These are phyloP conservation scores for Cyathus striatus DNA, from an alignment of 768 basidiomycete genomes.

Conservation along the genomic window DNA sequence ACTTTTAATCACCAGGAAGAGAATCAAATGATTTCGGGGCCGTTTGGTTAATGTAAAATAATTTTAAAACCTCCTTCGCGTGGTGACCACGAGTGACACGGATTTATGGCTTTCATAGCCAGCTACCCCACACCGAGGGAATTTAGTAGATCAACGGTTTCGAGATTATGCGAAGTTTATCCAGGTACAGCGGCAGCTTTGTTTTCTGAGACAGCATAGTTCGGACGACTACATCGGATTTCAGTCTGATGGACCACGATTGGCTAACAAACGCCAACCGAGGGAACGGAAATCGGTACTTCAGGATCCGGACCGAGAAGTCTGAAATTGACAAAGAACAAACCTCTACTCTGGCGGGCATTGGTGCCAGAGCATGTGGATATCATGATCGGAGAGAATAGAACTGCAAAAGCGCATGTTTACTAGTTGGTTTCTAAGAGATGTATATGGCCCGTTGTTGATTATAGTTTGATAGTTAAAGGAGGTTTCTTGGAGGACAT, in stretches of 20 bases:
- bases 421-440: neutral
- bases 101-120: neutral
- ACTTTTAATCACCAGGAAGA: neutral
- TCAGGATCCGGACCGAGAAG: neutral
- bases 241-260: constrained; percentile 11
- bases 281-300: neutral
- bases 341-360: no score
- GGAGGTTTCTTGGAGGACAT: neutral
- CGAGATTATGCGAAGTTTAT: constrained; percentile 10
- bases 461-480: no score
- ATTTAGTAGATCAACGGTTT: neutral
- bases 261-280: neutral
- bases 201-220: constrained; percentile 3
- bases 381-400: neutral
- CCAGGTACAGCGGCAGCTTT: constrained; percentile 6
- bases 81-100: neutral
- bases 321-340: constrained; percentile 1
- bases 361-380: neutral
- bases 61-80: neutral
- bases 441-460: no score
- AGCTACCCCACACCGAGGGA: neutral
- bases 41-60: neutral
- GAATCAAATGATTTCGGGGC: neutral
- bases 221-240: constrained; percentile 11
- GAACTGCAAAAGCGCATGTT: neutral